Conservation (phyloP, 352 stramenopile genomes). For the Stephanocyclus meneghinianus region DNA sequence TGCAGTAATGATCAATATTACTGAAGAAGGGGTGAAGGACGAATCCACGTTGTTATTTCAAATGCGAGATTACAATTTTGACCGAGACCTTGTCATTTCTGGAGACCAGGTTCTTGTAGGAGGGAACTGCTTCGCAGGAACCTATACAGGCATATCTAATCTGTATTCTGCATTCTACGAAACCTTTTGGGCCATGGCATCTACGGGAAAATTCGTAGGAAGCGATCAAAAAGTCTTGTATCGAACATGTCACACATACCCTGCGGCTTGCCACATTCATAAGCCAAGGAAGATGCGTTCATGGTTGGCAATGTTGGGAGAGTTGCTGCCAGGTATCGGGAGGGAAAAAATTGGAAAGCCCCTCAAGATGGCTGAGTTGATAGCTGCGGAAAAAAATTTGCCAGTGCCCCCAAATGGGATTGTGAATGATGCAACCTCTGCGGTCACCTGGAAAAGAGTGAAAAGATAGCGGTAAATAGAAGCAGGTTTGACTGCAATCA, state of each 20-base stretch:
- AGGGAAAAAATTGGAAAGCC: conserved; percentile 39
- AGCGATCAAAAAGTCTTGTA: conserved; percentile 59
- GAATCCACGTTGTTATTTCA: conserved; percentile 44
- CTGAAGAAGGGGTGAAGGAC: conserved; percentile 44
- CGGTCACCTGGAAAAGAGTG: neutral
- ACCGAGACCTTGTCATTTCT: conserved; percentile 27
- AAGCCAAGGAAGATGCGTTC: conserved; percentile 22
- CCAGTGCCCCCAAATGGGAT: conserved; percentile 47
- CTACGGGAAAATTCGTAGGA: conserved; percentile 54
- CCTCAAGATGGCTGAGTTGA: conserved; percentile 22
- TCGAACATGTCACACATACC: conserved; percentile 53
- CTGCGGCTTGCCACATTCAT: conserved; percentile 49
- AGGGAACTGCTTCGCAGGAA: conserved; percentile 55
- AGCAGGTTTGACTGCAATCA: no score
- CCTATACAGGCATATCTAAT: conserved; percentile 48
- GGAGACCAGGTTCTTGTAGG: conserved; percentile 42
- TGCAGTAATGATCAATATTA: conserved; percentile 52
- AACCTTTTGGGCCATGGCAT: conserved; percentile 50
- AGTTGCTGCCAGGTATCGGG: conserved; percentile 34
- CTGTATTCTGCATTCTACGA: conserved; percentile 58
- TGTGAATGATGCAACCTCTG: conserved; percentile 35
- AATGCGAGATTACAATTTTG: conserved; percentile 44
- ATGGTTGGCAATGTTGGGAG: conserved; percentile 51
- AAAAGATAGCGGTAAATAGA: neutral
- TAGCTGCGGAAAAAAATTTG: conserved; percentile 37